Percentiles rank a stretch among this genome's conserved stretches.
Evolutionary conservation across 345 rosid species (phyloP).

Genomic region (Populus pruinosa): DNA sequence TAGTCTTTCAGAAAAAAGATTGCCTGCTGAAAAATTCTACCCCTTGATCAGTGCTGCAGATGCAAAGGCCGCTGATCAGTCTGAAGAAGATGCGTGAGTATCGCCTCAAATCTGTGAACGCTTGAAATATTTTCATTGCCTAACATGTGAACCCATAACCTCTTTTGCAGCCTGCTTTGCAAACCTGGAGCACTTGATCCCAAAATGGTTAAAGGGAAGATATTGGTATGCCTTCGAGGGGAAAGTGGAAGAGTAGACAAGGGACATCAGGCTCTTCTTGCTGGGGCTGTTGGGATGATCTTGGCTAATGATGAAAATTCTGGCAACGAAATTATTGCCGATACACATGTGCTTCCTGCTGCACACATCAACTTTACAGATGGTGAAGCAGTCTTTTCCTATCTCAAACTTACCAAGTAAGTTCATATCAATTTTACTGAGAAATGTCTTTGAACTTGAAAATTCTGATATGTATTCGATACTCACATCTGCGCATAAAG

Average conservation of each 20-base stretch:
- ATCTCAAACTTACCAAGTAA: conserved; percentile 47
- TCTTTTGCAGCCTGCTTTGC: conserved; percentile 13
- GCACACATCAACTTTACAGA: conserved; percentile 35
- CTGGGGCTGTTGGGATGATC: conserved; percentile 58
- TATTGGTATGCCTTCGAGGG: conserved; percentile 44
- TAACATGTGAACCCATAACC: background rate
- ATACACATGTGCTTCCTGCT: conserved; percentile 47
- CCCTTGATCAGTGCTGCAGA: conserved; percentile 10
- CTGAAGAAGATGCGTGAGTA: conserved; percentile 21
- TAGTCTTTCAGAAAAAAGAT: conserved; percentile 13
- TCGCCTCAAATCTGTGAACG: background rate
- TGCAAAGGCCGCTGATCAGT: background rate
- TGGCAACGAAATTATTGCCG: conserved; percentile 30
- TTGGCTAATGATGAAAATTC: conserved; percentile 29
- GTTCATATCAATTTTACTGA: background rate
- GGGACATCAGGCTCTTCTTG: conserved; percentile 32
- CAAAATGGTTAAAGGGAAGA: conserved; percentile 56
- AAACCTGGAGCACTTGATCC: conserved; percentile 43
- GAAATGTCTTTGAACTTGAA: background rate
- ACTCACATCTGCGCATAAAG: background rate
- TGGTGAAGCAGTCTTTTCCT: conserved; percentile 32
- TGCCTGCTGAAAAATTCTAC: conserved; percentile 17
- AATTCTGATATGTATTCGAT: background rate
- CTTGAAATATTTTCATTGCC: background rate
- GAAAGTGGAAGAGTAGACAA: conserved; percentile 24